Evolutionary conservation across 2,329 filamentous ascomycete species (phyloP).

Genomic region (Coniochaeta ligniaria): DNA sequence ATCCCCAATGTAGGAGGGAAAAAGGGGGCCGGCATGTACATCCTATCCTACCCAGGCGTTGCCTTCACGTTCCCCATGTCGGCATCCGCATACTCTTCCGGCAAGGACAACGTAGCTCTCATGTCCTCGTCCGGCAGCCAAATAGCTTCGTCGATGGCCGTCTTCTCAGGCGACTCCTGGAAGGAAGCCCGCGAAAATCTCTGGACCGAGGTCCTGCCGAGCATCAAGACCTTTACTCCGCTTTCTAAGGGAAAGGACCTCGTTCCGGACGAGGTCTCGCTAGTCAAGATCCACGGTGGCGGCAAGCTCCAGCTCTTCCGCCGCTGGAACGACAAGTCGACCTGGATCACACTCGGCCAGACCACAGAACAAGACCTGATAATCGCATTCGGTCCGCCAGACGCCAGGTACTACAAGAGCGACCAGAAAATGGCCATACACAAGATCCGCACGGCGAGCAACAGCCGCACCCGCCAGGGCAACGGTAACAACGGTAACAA

Average conservation of each 20-base stretch:
- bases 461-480: conserved; percentile 41
- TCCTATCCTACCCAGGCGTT: conserved; percentile 89
- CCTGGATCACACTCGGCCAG: conserved; percentile 71
- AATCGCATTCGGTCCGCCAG: conserved; percentile 83
- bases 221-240: conserved; percentile 64
- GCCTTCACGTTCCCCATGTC: conserved; percentile 85
- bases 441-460: conserved; percentile 49
- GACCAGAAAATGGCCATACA: conserved; percentile 87
- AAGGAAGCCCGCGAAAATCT: conserved; percentile 69
- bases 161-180: conserved; percentile 90
- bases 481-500: conserved; percentile 34
- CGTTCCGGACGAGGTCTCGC: conserved; percentile 82
- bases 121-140: conserved; percentile 72
- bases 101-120: conserved; percentile 77
- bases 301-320: conserved; percentile 73
- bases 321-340: conserved; percentile 57
- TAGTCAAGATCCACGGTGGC: conserved; percentile 69
- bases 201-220: conserved; percentile 68
- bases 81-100: conserved; percentile 64
- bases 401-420: conserved; percentile 88
- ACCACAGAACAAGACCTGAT: conserved; percentile 90
- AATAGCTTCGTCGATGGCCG: conserved; percentile 77
- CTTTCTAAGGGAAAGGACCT: conserved; percentile 67
- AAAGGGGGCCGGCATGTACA: conserved; percentile 64
- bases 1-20: conserved; percentile 52